Percentiles rank a stretch among this genome's conserved stretches.
These are phyloP conservation scores for Rhypophila decipiens DNA, from an alignment of 495 filamentous ascomycete species.

Conservation along the genomic window DNA sequence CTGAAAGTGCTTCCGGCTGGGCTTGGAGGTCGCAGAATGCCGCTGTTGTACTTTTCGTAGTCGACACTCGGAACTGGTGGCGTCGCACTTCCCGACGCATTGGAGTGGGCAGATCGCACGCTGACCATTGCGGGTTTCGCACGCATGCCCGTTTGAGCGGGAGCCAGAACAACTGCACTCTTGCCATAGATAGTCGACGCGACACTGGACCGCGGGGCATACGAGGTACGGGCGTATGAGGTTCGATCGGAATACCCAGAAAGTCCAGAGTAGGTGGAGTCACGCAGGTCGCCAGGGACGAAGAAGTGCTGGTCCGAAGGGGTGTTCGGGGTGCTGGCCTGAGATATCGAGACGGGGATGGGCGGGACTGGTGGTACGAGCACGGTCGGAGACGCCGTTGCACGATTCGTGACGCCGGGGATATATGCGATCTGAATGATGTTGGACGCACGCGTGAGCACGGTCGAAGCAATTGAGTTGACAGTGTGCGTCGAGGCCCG, in stretches of 20 bases:
- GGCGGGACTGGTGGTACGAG: constrained; percentile 89
- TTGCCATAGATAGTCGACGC: constrained; percentile 90
- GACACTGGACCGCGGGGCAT: constrained; percentile 69
- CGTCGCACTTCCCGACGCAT: constrained; percentile 39
- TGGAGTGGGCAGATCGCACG: constrained; percentile 59
- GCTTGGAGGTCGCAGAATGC: constrained; percentile 36
- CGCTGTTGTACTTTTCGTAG: constrained; percentile 42
- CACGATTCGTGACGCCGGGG: constrained; percentile 91
- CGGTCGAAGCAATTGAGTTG: constrained; percentile 87
- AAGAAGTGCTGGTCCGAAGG: constrained; percentile 86
- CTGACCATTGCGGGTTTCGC: constrained; percentile 86
- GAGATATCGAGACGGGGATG: constrained; percentile 64
- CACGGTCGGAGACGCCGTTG: constrained; percentile 71
- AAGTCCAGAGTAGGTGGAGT: constrained; percentile 70
- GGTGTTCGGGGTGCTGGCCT: constrained; percentile 47
- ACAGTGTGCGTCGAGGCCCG: constrained; percentile 80
- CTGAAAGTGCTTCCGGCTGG: constrained; percentile 48
- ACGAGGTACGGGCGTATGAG: constrained; percentile 58
- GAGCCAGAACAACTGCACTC: constrained; percentile 68
- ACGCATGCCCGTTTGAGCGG: constrained; percentile 76
- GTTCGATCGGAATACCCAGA: constrained; percentile 60
- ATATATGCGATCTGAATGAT: constrained; percentile 99
- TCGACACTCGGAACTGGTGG: constrained; percentile 52
- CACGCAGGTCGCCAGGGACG: constrained; percentile 83
- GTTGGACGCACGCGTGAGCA: constrained; percentile 92